phyloP scores from a whole-genome alignment of 1,284 basidiomycete genomes.

The Apiotrichum montevideense region DNA sequence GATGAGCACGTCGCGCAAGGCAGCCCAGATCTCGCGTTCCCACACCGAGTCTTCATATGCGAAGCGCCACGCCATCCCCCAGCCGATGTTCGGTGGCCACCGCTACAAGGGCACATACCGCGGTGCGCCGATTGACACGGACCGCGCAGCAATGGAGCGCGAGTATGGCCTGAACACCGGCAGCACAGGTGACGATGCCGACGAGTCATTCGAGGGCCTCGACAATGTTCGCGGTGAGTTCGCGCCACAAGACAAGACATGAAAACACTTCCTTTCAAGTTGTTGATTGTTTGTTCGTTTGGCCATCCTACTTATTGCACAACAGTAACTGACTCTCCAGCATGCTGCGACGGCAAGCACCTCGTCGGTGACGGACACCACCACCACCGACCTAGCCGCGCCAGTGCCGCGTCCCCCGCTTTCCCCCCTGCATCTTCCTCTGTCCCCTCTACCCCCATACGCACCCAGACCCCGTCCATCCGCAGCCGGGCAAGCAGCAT shows the following conservation, averaged over 20 bases:
- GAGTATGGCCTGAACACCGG: conserved; percentile 15
- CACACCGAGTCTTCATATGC: conserved; percentile 88
- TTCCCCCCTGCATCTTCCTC: conserved; percentile 8
- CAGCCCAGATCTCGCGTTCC: conserved; percentile 49
- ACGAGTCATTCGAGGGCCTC: conserved; percentile 82
- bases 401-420: conserved; percentile 49
- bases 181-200: conserved; percentile 50
- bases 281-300: too few relatives aligned
- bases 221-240: conserved; percentile 67
- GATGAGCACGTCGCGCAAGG: conserved; percentile 53
- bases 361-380: conserved; percentile 54
- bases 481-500: conserved; percentile 18
- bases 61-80: conserved; percentile 53
- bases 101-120: conserved; percentile 41
- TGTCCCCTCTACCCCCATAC: conserved; percentile 18
- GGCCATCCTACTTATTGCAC: too few relatives aligned
- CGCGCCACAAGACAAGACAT: neutral
- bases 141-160: conserved; percentile 38
- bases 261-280: neutral
- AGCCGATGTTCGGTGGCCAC: conserved; percentile 37
- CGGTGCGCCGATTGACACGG: conserved; percentile 19
- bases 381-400: conserved; percentile 56
- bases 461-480: conserved; percentile 31
- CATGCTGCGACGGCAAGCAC: conserved; percentile 90
- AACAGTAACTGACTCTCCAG: conserved; percentile 32